A percentile compares a stretch with the other conserved stretches of the same genome.
Evolutionary conservation across 2,329 filamentous ascomycete genomes (phyloP).

Genomic region (Pseudocercospora pini-densiflorae): DNA sequence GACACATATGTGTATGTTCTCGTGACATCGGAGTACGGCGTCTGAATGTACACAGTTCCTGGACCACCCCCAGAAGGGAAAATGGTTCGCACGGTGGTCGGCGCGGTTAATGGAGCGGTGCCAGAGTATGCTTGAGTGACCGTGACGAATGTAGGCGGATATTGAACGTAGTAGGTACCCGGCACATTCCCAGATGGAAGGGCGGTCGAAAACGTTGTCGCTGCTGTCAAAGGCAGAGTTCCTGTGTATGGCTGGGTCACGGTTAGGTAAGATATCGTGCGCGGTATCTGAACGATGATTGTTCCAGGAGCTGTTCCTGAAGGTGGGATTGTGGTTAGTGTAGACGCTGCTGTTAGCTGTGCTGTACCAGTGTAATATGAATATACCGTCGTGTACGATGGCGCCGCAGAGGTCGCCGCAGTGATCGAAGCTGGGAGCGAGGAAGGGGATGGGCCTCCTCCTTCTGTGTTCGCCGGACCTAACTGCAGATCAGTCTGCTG

Average conservation of each 20-base stretch:
- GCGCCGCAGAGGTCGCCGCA: background rate
- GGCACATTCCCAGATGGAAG: background rate
- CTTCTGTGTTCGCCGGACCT: background rate
- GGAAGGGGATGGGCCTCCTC: background rate
- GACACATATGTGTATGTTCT: conserved; percentile 4
- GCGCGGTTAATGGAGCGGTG: background rate
- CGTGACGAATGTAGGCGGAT: background rate
- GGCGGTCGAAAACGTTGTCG: background rate
- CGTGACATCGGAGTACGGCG: background rate
- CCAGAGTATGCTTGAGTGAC: background rate
- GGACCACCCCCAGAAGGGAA: background rate
- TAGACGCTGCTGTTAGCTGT: conserved; percentile 4
- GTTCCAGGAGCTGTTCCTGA: conserved; percentile 7
- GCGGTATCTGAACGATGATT: conserved; percentile 1
- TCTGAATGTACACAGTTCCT: background rate
- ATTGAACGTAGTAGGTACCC: background rate
- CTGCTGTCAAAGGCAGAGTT: conserved; percentile 54
- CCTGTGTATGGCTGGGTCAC: conserved; percentile 82
- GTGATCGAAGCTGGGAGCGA: background rate
- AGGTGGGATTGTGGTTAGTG: conserved; percentile 10
- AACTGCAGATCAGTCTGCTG: background rate
- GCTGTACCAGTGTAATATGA: background rate
- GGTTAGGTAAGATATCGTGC: conserved; percentile 70
- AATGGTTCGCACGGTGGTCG: background rate
- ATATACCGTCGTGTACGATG: conserved; percentile 1